These are phyloP conservation scores for Podaxis sp. DNA, from an alignment of 768 basidiomycete genomes.

Conservation along the genomic window DNA sequence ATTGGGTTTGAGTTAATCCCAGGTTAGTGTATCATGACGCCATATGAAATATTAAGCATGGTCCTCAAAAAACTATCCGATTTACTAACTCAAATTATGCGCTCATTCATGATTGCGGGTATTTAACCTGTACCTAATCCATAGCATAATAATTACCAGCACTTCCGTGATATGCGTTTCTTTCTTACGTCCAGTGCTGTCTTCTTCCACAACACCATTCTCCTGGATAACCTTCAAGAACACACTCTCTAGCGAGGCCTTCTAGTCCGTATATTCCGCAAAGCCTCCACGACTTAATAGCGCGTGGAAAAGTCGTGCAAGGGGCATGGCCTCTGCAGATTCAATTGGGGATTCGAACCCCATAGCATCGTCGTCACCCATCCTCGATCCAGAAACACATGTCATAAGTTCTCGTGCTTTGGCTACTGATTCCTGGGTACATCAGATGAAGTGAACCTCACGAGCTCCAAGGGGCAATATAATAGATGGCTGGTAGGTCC, in stretches of 20 bases:
- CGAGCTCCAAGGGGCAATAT: conserved; percentile 45
- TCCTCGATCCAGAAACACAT: conserved; percentile 56
- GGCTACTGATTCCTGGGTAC: conserved; percentile 58
- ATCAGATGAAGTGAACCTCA: conserved; percentile 74
- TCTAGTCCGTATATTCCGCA: conserved; percentile 70
- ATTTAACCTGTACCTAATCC: background rate
- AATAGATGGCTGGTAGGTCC: no score
- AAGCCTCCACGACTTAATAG: conserved; percentile 54
- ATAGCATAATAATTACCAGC: conserved; percentile 5
- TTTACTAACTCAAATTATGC: conserved; percentile 1
- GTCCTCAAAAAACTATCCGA: background rate
- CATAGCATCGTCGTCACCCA: conserved; percentile 73
- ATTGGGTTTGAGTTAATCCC: no score
- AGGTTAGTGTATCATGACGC: no score
- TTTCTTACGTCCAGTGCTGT: conserved; percentile 20
- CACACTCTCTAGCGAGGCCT: conserved; percentile 67
- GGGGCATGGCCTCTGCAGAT: conserved; percentile 40
- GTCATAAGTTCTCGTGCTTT: conserved; percentile 63
- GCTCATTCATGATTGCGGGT: background rate
- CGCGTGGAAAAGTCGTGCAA: conserved; percentile 58
- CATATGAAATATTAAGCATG: background rate
- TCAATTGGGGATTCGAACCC: conserved; percentile 71
- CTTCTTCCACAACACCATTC: conserved; percentile 54
- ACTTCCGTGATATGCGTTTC: conserved; percentile 20
- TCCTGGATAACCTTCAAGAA: conserved; percentile 72